Percentiles rank a stretch among this genome's conserved stretches.
Evolutionary conservation across 345 rosid species (phyloP).

Genomic region (Noccaea caerulescens): DNA sequence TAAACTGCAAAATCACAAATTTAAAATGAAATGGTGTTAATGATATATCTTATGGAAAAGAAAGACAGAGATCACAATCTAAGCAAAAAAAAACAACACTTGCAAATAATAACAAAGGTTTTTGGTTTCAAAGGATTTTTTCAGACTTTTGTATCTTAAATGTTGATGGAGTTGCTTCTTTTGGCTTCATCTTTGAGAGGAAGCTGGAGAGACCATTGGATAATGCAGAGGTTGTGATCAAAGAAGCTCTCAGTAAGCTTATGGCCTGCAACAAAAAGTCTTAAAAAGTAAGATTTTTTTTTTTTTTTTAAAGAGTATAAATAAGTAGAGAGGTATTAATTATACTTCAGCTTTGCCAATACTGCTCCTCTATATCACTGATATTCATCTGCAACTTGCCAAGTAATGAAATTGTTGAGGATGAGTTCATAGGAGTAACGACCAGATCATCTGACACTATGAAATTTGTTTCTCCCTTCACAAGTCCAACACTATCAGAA

Average conservation of each 20-base stretch:
- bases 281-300: no score
- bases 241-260: conserved; percentile 33
- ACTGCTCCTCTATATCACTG: conserved; percentile 28
- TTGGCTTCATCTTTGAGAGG: conserved; percentile 2
- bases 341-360: conserved; percentile 32
- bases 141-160: conserved; percentile 20
- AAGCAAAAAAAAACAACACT: background rate
- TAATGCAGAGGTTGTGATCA: conserved; percentile 28
- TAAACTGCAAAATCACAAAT: no score
- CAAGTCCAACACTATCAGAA: background rate
- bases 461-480: conserved; percentile 26
- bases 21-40: no score
- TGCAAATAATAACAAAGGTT: background rate
- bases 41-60: background rate
- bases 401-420: conserved; percentile 22
- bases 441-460: conserved; percentile 33
- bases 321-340: background rate
- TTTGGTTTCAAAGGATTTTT: conserved; percentile 17
- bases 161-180: conserved; percentile 12
- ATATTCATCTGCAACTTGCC: conserved; percentile 26
- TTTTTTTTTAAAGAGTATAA: background rate
- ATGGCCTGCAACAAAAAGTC: conserved; percentile 26
- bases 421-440: conserved; percentile 34
- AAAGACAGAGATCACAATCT: background rate
- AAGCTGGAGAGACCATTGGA: conserved; percentile 30